A percentile compares a stretch with the other conserved stretches of the same genome.
Evolutionary conservation across 75 land plant species (phyloP).

Genomic region (Chamaecyparis obtusa): DNA sequence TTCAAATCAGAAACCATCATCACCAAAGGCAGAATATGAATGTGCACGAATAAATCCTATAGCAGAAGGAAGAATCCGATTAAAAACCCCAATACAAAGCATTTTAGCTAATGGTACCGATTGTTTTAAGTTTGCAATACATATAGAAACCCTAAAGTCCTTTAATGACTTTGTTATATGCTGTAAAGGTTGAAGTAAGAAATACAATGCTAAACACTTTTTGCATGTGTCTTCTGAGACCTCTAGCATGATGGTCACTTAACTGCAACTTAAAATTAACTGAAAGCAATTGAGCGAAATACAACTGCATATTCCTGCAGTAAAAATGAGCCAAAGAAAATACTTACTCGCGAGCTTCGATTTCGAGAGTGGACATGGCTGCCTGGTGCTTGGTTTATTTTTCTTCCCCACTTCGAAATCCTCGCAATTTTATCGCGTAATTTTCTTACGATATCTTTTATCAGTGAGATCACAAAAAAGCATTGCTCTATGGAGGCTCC

Average conservation of each 20-base stretch:
- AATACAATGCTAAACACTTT: not conserved
- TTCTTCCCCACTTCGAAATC: not conserved
- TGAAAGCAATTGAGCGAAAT: not conserved
- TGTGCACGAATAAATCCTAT: not conserved
- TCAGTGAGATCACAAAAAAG: not conserved
- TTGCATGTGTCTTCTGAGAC: not conserved
- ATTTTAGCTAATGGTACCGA: not conserved
- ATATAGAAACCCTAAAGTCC: not conserved
- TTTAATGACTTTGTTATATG: not conserved
- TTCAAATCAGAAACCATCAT: not conserved
- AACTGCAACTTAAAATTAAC: not conserved
- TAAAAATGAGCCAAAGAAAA: not conserved
- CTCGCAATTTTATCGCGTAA: not conserved
- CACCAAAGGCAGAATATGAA: not conserved
- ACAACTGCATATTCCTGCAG: not conserved
- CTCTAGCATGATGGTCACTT: not conserved
- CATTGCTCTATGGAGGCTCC: not conserved
- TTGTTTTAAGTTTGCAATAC: not conserved
- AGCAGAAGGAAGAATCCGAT: not conserved
- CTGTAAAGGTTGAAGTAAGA: not conserved
- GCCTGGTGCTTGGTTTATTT: not conserved
- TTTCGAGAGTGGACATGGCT: conserved; percentile 81
- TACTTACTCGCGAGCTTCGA: conserved; percentile 96
- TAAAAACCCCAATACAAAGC: not conserved
- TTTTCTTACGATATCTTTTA: not conserved